Conservation (phyloP, 805 yeast genomes). For the Saccharomyces kudriavzevii region DNA sequence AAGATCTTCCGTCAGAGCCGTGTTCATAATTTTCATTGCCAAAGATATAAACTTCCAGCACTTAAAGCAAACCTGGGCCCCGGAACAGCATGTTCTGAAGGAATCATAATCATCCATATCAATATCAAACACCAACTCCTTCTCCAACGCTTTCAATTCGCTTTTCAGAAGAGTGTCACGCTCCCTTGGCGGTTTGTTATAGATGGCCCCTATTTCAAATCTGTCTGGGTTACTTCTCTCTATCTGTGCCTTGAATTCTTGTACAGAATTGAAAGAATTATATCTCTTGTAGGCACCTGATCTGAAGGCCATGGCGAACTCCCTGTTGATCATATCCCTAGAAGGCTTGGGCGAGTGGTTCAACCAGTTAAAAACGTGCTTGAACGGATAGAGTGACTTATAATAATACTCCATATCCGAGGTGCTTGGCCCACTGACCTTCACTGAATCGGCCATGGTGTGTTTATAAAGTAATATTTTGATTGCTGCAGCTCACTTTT, state of each 20-base stretch:
- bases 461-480: background rate
- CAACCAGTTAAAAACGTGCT: slow-evolving; percentile 77
- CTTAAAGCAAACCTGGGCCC: slow-evolving; percentile 72
- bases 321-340: slow-evolving; percentile 77
- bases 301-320: slow-evolving; percentile 83
- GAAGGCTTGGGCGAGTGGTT: slow-evolving; percentile 74
- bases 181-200: slow-evolving; percentile 78
- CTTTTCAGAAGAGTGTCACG: slow-evolving; percentile 67
- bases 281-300: slow-evolving; percentile 88
- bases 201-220: slow-evolving; percentile 92
- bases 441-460: background rate
- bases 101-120: slow-evolving; percentile 96
- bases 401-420: slow-evolving; percentile 70
- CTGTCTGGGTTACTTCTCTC: slow-evolving; percentile 72
- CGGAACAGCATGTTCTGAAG: slow-evolving; percentile 85
- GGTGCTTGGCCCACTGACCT: slow-evolving; percentile 22
- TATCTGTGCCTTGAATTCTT: slow-evolving; percentile 74
- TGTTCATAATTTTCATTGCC: slow-evolving; percentile 68
- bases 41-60: slow-evolving; percentile 92
- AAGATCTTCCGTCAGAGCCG: slow-evolving; percentile 74
- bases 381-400: slow-evolving; percentile 65
- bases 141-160: slow-evolving; percentile 70
- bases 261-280: slow-evolving; percentile 58
- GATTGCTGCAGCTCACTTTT: background rate
- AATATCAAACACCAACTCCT: slow-evolving; percentile 91